Evolutionary conservation across 2,329 filamentous ascomycete genomes (phyloP).

Genomic region (Cladosporium phlei): DNA sequence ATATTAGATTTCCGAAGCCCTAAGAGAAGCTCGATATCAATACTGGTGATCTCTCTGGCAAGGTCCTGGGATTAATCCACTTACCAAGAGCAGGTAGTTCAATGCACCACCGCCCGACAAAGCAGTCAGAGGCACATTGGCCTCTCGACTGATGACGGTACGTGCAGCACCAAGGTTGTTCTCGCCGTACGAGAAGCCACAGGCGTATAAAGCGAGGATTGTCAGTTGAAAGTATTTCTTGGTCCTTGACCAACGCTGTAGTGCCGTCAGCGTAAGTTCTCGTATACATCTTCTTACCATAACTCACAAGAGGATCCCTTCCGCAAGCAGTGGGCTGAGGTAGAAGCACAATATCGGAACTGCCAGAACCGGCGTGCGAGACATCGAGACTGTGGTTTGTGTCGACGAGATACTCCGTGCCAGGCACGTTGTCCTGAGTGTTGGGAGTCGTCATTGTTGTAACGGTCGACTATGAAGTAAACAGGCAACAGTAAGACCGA

Average conservation of each 20-base stretch:
- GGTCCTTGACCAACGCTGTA: constrained; percentile 27
- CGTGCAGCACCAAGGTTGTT: constrained; percentile 41
- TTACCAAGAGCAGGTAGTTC: constrained; percentile 36
- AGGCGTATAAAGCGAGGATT: constrained; percentile 38
- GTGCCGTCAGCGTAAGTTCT: not conserved
- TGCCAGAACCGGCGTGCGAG: constrained; percentile 23
- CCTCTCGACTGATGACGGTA: constrained; percentile 38
- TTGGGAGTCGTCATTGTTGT: not conserved
- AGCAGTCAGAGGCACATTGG: constrained; percentile 35
- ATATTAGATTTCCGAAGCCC: constrained; percentile 35
- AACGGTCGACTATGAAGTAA: too few relatives aligned
- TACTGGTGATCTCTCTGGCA: not conserved
- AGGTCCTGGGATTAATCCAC: not conserved
- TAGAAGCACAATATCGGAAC: constrained; percentile 31
- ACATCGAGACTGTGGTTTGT: constrained; percentile 18
- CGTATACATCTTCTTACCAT: too few relatives aligned
- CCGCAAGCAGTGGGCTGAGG: constrained; percentile 31
- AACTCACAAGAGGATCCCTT: constrained; percentile 12
- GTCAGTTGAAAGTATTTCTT: constrained; percentile 40
- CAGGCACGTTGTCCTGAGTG: constrained; percentile 27
- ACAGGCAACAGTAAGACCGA: not conserved
- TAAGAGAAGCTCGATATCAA: not conserved
- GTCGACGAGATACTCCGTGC: constrained; percentile 34
- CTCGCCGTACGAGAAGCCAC: constrained; percentile 39
- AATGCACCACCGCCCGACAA: constrained; percentile 40